A percentile compares a stretch with the other conserved stretches of the same genome.
These are phyloP conservation scores for Penicillium salamii DNA, from an alignment of 495 filamentous ascomycete genomes.

Conservation along the genomic window DNA sequence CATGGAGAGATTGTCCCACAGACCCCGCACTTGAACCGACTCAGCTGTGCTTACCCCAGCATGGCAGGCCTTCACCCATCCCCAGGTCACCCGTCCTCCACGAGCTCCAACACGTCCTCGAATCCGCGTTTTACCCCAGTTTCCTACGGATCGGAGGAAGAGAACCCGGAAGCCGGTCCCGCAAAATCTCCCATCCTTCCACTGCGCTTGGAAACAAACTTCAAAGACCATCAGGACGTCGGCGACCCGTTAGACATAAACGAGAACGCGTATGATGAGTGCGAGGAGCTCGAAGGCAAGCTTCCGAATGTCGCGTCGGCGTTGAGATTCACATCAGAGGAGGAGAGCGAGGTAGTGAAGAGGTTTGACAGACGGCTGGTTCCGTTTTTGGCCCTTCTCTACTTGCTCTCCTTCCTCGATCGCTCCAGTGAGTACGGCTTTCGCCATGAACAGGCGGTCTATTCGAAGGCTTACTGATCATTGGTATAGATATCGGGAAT, in stretches of 20 bases:
- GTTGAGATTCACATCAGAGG: slow-evolving; percentile 63
- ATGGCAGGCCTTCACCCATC: slow-evolving; percentile 30
- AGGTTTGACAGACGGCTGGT: slow-evolving; percentile 76
- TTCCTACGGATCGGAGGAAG: slow-evolving; percentile 33
- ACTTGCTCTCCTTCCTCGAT: slow-evolving; percentile 78
- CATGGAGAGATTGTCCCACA: not conserved
- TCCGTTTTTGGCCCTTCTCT: slow-evolving; percentile 74
- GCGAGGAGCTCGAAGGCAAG: slow-evolving; percentile 27
- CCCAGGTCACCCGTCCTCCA: slow-evolving; percentile 26
- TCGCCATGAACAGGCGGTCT: not conserved
- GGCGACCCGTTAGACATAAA: slow-evolving; percentile 24
- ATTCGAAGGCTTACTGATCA: slow-evolving; percentile 4
- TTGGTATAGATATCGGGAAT: slow-evolving; percentile 67
- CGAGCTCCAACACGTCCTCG: slow-evolving; percentile 28
- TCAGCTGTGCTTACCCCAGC: not conserved
- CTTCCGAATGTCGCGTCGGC: slow-evolving; percentile 7
- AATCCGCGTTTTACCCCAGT: slow-evolving; percentile 35
- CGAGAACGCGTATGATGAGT: slow-evolving; percentile 27
- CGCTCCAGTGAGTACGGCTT: slow-evolving; percentile 59
- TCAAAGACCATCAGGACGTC: slow-evolving; percentile 16
- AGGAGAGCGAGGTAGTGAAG: slow-evolving; percentile 68
- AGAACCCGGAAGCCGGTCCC: slow-evolving; percentile 6
- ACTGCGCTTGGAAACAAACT: slow-evolving; percentile 38
- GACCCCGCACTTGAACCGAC: not conserved
- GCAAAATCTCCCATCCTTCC: slow-evolving; percentile 17